Evolutionary conservation across 345 rosid species (phyloP), one percentile per base, ranked within the genome.

Genomic region (Eucalyptus melliodora): DNA sequence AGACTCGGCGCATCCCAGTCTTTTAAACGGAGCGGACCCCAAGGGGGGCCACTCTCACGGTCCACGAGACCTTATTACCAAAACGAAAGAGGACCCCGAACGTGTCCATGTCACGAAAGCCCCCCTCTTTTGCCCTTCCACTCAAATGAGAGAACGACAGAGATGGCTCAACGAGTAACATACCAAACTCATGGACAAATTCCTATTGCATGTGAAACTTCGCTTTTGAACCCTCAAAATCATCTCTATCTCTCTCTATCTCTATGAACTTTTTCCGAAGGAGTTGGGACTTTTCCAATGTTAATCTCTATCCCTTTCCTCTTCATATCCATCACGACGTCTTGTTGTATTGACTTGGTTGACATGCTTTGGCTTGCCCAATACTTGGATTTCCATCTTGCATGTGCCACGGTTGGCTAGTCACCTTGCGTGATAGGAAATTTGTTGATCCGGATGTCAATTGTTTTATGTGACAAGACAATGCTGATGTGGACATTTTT

Each of bases 401-500:
- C 5, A 31, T 65, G 77, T n/a, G 5, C 4, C 77, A 27, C 2
- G 6, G 3, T 6, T 23, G 13, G 13, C 14, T 5, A 3, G 30
- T 26, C 62, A 23, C 30, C 62, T 26, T 24, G 13, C 13, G 2
- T 24, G 62, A 26, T 56, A 2, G 1, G 6, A 56, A 10, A 24
- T 56, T 5, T 56, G 2, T 26, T 56, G 30, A 26, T 1, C 2
- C 3, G 6, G 30, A 24, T 0, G 3, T 1, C 2, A 0, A 1
- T 0, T 4, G 1, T 53, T 56, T 24, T 24, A 56, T 4, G 2
- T 56, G 62, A 56, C 9, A 56, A 4, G 62, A 56, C 30, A 11
- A 26, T 11, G 6, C 2, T 11, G 30, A 56, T 1, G 6, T 56
- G 1, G 6, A 24, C 6, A 24, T 56, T 56, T 24, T 56, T 1